Conservation (phyloP, 331 rosid genomes). For the Prunus yedoensis region DNA sequence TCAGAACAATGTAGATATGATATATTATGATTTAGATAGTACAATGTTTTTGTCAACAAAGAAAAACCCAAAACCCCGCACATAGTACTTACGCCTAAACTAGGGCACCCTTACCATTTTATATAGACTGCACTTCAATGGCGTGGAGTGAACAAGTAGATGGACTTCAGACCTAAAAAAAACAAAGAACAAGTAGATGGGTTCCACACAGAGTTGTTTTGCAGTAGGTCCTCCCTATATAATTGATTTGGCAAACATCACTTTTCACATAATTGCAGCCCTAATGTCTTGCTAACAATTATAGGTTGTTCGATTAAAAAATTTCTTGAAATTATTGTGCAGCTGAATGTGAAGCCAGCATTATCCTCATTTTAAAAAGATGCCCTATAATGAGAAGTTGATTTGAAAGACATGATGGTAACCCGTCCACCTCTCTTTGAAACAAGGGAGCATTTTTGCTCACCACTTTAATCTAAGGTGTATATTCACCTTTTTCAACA, state of each 20-base stretch:
- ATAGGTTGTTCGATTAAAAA: background rate
- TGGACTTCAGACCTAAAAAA: background rate
- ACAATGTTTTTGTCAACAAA: background rate
- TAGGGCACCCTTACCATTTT: background rate
- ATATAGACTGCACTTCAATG: background rate
- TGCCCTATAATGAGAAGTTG: background rate
- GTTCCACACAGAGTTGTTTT: background rate
- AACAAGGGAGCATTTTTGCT: too few species aligned
- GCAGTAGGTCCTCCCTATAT: background rate
- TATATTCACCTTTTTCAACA: too few species aligned
- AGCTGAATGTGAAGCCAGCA: background rate
- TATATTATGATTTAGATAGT: too few species aligned
- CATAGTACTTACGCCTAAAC: background rate
- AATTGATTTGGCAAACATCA: background rate
- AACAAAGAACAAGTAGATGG: too few species aligned
- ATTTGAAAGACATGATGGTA: background rate
- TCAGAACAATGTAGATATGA: background rate
- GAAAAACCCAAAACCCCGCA: background rate
- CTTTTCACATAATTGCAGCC: background rate
- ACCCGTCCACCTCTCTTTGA: too few species aligned
- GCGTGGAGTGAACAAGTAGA: background rate
- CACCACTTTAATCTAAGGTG: too few species aligned
- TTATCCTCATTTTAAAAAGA: background rate
- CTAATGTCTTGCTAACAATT: background rate
- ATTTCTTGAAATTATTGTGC: background rate